These are phyloP conservation scores for Kernera saxatilis DNA, from an alignment of 345 rosid species.

Conservation along the genomic window DNA sequence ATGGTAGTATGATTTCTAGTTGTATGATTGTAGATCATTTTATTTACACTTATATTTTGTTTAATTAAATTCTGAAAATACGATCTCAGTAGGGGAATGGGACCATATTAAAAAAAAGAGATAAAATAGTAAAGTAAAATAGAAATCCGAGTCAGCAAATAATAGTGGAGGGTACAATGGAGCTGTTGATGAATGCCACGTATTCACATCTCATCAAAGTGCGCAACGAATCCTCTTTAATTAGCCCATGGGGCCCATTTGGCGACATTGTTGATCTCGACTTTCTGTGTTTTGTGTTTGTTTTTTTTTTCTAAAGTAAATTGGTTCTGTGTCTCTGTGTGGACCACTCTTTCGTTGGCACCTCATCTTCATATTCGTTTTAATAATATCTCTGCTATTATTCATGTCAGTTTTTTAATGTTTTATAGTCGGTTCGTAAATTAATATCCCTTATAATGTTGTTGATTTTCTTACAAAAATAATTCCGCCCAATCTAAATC, in stretches of 20 bases:
- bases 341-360: constrained; percentile 31
- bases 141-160: constrained; percentile 25
- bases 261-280: constrained; percentile 21
- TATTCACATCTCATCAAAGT: constrained; percentile 27
- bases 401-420: background rate
- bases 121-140: background rate
- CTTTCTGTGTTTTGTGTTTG: constrained; percentile 4
- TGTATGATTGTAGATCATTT: background rate
- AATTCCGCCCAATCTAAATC: background rate
- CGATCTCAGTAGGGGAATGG: background rate
- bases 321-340: constrained; percentile 11
- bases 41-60: background rate
- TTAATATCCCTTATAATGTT: background rate
- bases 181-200: constrained; percentile 31
- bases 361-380: constrained; percentile 24
- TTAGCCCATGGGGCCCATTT: constrained; percentile 14
- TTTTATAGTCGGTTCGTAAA: background rate
- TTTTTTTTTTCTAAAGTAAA: background rate
- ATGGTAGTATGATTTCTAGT: too few species aligned
- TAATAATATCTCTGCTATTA: constrained; percentile 5
- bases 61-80: background rate
- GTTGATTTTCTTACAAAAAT: background rate
- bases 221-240: constrained; percentile 29
- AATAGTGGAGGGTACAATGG: constrained; percentile 20
- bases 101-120: background rate